These are phyloP conservation scores for Saturnispora zaruensis DNA, from an alignment of 805 yeast genomes.

Conservation along the genomic window DNA sequence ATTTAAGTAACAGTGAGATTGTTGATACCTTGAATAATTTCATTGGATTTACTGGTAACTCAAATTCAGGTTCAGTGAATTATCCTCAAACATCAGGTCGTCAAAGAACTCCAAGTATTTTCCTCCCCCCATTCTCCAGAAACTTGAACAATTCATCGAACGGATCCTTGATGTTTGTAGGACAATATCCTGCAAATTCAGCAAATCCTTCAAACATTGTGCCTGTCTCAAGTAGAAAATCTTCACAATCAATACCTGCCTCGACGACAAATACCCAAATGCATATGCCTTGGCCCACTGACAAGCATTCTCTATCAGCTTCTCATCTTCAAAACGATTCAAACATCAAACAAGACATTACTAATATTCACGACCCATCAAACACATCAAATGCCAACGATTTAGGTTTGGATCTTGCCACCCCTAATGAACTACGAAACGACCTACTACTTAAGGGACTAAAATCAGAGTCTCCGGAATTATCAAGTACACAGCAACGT, in stretches of 20 bases:
- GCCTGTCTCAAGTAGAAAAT: neutral
- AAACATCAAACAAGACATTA: neutral
- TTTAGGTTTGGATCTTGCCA: neutral
- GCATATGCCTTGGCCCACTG: neutral
- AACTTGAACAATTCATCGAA: neutral
- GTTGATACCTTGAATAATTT: neutral
- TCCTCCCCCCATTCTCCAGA: neutral
- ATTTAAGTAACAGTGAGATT: neutral
- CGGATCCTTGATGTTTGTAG: neutral
- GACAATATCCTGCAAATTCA: neutral
- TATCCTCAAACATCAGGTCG: neutral
- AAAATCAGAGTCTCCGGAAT: neutral
- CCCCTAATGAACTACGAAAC: neutral
- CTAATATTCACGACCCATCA: neutral
- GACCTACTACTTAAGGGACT: neutral
- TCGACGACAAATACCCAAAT: slow-evolving; percentile 9
- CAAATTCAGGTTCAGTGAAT: neutral
- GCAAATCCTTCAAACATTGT: neutral
- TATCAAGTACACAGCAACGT: neutral
- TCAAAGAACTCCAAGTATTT: slow-evolving; percentile 10
- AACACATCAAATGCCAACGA: neutral
- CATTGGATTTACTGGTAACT: neutral
- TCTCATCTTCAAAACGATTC: neutral
- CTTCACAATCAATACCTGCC: slow-evolving; percentile 8
- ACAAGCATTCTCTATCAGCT: neutral